Base-by-base conservation (phyloP, 2,329 filamentous ascomycete species). In the Metarhizium guizhouense region DNA sequence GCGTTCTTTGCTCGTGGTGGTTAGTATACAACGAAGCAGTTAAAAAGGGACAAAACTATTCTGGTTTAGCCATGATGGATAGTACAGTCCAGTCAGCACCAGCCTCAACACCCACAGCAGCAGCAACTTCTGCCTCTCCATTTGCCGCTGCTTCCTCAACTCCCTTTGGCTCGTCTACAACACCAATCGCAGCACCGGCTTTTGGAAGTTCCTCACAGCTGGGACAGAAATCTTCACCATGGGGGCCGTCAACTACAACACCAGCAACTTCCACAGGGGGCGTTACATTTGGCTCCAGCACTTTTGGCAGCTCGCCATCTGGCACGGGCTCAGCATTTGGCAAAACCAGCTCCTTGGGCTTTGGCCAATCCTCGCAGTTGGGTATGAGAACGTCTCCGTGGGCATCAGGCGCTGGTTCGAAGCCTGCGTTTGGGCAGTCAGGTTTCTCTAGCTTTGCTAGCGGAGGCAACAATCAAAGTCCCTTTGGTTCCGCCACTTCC, bases 1-100 rank as follows among this genome's bases (percentile, higher is more conserved):
- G 94, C 60, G 74, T 95, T 10, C 76, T 99, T 16, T 84, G 83
- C 49, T 81, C 85, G 13, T 99, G 93, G 91, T 96, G 93, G 90
- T 73, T 97, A 47, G 81, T 97, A 20, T 96, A 96, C 72, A 83
- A 87, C 40, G 90, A 95, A 47, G 91, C 93, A 2, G 85, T 99
- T 58, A 83, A 86, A 57, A 77, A 86, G 62, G 85, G 85, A 3
- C 83, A 82, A 6, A 81, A 83, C 0, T 97, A 91, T 68, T 81
- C 86, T 45, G 88, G 87, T 4, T 75, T 96, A 60, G 74, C 78
- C 45, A 74, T 72, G 48, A 74, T 74, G 36, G 74, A 76, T 56
- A 70, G 70, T 2, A 65, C 67, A 55, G 64, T 67, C 55, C 59
- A 64, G 16, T 51, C 66, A 20, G 54, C 64, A 34, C 56, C 67